Evolutionary conservation across 352 stramenopile species (phyloP), one percentile per base, ranked within the genome.

Genomic region (Pythium aquatile): DNA sequence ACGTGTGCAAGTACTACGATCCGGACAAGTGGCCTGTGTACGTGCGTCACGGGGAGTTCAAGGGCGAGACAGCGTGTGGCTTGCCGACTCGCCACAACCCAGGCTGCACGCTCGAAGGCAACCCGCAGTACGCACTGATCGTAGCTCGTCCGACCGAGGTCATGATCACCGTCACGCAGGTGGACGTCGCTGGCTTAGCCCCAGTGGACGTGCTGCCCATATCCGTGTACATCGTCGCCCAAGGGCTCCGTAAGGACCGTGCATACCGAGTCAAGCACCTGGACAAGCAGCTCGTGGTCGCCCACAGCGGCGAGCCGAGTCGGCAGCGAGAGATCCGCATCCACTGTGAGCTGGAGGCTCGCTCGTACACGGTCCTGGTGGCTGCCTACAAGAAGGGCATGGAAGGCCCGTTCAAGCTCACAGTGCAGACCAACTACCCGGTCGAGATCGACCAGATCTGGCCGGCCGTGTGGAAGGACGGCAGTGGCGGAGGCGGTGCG

Each of bases 1-100:
- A 98, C 79, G 73, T 97, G 29, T 98, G 93, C 59, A 79, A 89
- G 9, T 94, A 97, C 69, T 98, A 98, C 70, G 91, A 98, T 61
- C 88, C 90, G 10, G 60, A 46, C 63, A 96, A 92, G 63, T 97
- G 91, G 91, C 74, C 66, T 14, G 67, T 81, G 5, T 55, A 68
- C 2, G 67, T 67, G 2, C 63, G 78, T 1, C 66, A 86, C 32
- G 87, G 85, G 16, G 56, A 62, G n/a, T 97, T 90, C 75, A 66
- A 61, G 3, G 68, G 70, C n/a, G 76, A 87, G 44, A 97, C 90
- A 1, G 83, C 89, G 1, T 88, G 79, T 20, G 91, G 91, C 0
- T 65, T 98, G n/a, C 90, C 90, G 0, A 94, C 79, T 28, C 69
- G 77, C 13, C 90, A 97, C 65, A 98, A 98, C 59, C 66, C 75